Base-by-base conservation (phyloP, 78 protist genomes). In the Dictyostelium capitatum region DNA sequence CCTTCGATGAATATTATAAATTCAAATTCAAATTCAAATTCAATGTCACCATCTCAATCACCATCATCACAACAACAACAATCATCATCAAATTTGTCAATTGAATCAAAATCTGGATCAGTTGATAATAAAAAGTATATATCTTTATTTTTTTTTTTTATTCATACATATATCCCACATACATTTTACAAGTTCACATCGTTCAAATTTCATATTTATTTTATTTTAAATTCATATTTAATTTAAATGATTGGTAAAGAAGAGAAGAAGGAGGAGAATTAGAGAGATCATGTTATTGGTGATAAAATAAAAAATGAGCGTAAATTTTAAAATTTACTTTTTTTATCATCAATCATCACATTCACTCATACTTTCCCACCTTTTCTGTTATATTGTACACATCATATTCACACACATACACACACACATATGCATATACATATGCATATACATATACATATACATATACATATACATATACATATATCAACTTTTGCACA, bases 41-140 rank as follows among this genome's bases (percentile, higher is more conserved):
- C 62, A 75, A 50, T 48, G 47, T 65, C 73, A 6, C 73, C 46
- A 25, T 65, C 73, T 12, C 56, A 20, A 50, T 75, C 43, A 9
- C 80, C 37, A 64, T 9, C 46, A 25, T 65, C 73, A 14, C 56
- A 20, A 50, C 50, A 19, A 9, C 80, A 43, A 64, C 5, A 2
- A 64, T 64, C 59, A 54, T 54, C 3, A 17, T 54, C 43, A 37
- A 37, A 37, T 59, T 65, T 65, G n/a, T 65, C 73, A 65, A 65
- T 65, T 65, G 73, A 65, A 65, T 65, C 73, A 65, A 65, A 30
- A 65, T 30, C 73, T 30, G 73, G 73, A 65, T 65, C 73, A 30
- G 47, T 65, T 65, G 73, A 65, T 65, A 65, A 65, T 65, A 65
- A 65, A 65, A 65, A 65, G 73, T 65, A 65, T 65, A 25, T 65